Base-by-base conservation (phyloP, 73 alveolate species). In the Paramecium sonneborni region DNA sequence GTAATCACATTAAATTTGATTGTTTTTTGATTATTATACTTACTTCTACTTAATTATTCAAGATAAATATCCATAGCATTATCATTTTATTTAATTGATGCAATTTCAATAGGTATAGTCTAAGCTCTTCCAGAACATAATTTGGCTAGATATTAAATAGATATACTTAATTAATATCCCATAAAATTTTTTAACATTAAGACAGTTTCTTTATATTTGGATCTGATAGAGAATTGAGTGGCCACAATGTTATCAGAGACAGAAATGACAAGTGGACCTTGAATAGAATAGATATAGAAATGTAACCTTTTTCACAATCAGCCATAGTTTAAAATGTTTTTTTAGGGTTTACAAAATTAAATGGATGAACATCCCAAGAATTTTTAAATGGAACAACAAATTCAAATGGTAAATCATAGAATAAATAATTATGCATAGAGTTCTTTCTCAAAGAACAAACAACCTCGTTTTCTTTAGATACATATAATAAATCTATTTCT, bases 301-400 rank as follows among this genome's bases (percentile, higher is more conserved):
- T 10, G 35, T 38, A 79, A 10, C 99, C 99, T 94, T 93, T 95
- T 23, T 93, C 95, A 38, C 97, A 92, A 79, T 96, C 98, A 55
- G 99, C 98, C 20, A 97, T 79, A 9, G 93, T 88, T 52, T 89
- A 93, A 79, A 96, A 97, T 87, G 96, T 70, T n/a, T 86, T 86
- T 55, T 57, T 38, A 32, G 93, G 93, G 68, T 95, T 93, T 14
- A 97, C 92, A 20, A 97, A 95, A 85, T 95, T 95, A 58, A 97
- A 89, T 39, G 97, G 96, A 90, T 97, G 99, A 3, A 98, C 97
- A 90, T 96, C 98, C 99, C 99, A 97, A 35, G 95, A 88, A 69
- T 95, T 96, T 35, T 95, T 93, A 46, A 88, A 95, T 46, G 95
- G 94, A 34, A 92, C 98, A 41, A 95, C 93, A 74, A 97, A 97